Evolutionary conservation across 441 rosid genomes (phyloP), one percentile per base, ranked within the genome.

Genomic region (Populus hybrid): DNA sequence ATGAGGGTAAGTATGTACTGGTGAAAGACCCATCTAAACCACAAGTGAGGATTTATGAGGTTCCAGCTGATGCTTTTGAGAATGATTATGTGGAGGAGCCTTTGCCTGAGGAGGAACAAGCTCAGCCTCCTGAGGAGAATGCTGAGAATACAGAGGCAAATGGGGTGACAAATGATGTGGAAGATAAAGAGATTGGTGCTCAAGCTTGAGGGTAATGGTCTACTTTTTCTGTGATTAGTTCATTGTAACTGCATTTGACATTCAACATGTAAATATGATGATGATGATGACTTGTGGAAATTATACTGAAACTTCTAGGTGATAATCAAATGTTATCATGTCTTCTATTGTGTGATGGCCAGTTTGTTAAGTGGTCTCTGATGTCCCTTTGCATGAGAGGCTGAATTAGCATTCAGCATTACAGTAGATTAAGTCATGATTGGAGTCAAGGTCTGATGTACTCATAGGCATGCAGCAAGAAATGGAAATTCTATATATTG

Each of bases 21-120:
- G 97, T 93, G 21, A 93, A 95, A 86, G 99, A 93, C 80, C 98
- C 98, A 1, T 86, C 96, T 12, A 93, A 92, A 84, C 99, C 99
- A 16, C 97, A 91, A 79, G 95, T 95, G 61, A 90, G 97, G 84
- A 93, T 93, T 65, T 93, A 92, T 68, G 96, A 95, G 89, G 97
- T 95, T 87, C 97, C 97, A 0, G 83, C 89, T 18, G 98, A 95
- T 88, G 97, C 98, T 3, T 95, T 93, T 35, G 98, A 95, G 90
- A 95, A 93, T 83, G 97, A 93, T 81, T 95, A 93, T 29, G 96
- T 91, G 71, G 97, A 92, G 81, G 97, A 95, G 78, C 97, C 99
- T 2, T 81, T 95, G 82, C 97, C 96, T 4, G 97, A 93, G 86
- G 99, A 95, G 0, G 99, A 95, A 82, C 96, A 95, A 78, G 96